Percentiles rank a stretch among this genome's conserved stretches.
These are phyloP conservation scores for Viola pubescens DNA, from an alignment of 441 rosid species.

Conservation along the genomic window DNA sequence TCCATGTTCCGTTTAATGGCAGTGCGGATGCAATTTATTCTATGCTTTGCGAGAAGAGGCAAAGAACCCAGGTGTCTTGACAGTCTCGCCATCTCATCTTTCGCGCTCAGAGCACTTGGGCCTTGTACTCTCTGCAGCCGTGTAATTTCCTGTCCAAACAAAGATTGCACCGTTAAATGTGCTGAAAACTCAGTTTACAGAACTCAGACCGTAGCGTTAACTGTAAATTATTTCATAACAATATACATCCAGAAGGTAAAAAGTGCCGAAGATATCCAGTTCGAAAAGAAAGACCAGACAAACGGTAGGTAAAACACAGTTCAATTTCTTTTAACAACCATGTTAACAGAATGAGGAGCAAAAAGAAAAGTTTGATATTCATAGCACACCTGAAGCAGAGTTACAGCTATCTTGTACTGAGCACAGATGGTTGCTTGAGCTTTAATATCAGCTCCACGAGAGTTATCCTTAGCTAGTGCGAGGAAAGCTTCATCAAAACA, in stretches of 20 bases:
- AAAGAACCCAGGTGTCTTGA: constrained; percentile 89
- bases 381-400: constrained; percentile 64
- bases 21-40: constrained; percentile 90
- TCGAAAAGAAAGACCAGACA: not conserved
- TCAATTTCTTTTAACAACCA: not conserved
- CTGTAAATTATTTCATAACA: not conserved
- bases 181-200: not conserved
- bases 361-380: too few relatives aligned
- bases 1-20: constrained; percentile 98
- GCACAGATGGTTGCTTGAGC: constrained; percentile 98
- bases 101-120: constrained; percentile 87
- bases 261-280: not conserved
- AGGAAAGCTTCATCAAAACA: constrained; percentile 97
- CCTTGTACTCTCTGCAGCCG: constrained; percentile 89
- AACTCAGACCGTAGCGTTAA: not conserved
- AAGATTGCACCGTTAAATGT: not conserved
- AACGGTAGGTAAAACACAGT: not conserved
- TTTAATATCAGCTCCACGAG: constrained; percentile 93
- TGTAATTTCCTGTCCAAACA: constrained; percentile 63
- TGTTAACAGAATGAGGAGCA: too few relatives aligned
- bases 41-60: constrained; percentile 86
- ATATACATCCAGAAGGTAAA: not conserved
- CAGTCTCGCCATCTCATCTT: constrained; percentile 96
- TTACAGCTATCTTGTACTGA: constrained; percentile 93
- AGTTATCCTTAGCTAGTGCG: constrained; percentile 90